A percentile compares a stretch with the other conserved stretches of the same genome.
phyloP scores from a whole-genome alignment of 2,329 filamentous ascomycete species.

The Fusarium chuoi region DNA sequence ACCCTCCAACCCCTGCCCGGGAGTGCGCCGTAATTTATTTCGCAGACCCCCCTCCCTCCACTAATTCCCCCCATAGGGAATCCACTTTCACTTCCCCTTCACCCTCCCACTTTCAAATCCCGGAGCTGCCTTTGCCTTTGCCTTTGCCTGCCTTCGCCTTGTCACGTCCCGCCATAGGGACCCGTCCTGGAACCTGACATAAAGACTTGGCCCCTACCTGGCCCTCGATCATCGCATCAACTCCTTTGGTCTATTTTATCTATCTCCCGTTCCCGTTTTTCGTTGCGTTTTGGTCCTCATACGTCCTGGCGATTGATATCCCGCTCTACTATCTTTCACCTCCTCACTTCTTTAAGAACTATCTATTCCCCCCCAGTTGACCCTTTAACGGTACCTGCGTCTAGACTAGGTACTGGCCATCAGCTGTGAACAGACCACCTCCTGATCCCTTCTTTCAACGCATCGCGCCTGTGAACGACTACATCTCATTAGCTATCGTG shows the following conservation, averaged over 20 bases:
- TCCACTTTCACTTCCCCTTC: slow-evolving; percentile 38
- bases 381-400: slow-evolving; percentile 44
- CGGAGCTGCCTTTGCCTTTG: slow-evolving; percentile 13
- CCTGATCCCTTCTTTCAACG: slow-evolving; percentile 39
- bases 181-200: slow-evolving; percentile 45
- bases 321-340: slow-evolving; percentile 15
- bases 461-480: slow-evolving; percentile 28
- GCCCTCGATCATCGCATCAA: slow-evolving; percentile 42
- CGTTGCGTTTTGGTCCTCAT: slow-evolving; percentile 23
- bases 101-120: slow-evolving; percentile 36
- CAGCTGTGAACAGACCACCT: slow-evolving; percentile 45
- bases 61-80: slow-evolving; percentile 20
- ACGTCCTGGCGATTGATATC: slow-evolving; percentile 35
- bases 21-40: slow-evolving; percentile 30
- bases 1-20: slow-evolving; percentile 13
- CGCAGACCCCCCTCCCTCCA: slow-evolving; percentile 10
- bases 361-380: slow-evolving; percentile 38
- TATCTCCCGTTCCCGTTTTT: slow-evolving; percentile 36
- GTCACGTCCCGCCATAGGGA: slow-evolving; percentile 46
- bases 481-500: slow-evolving; percentile 30
- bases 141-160: slow-evolving; percentile 26
- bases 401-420: slow-evolving; percentile 29
- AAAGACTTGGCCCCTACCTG: slow-evolving; percentile 47
- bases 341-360: slow-evolving; percentile 9
- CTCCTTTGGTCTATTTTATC: slow-evolving; percentile 42